A percentile compares a stretch with the other conserved stretches of the same genome.
Conservation (phyloP, 2,329 filamentous ascomycete species). For the Apiospora marii region DNA sequence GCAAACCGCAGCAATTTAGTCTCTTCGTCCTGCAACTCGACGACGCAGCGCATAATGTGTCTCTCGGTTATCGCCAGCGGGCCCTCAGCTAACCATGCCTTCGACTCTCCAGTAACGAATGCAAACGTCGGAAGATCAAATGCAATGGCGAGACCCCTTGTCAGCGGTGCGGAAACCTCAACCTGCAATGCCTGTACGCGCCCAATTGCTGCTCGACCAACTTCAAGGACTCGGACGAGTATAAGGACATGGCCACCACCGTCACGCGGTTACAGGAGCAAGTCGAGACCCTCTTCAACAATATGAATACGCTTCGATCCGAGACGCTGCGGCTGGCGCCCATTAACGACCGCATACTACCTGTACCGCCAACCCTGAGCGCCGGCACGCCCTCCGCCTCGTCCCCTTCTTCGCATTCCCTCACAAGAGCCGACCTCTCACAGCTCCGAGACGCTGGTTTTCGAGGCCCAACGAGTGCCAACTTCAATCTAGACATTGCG, state of each 20-base stretch:
- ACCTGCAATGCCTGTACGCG: slow-evolving; percentile 70
- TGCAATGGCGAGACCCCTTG: slow-evolving; percentile 76
- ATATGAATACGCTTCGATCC: slow-evolving; percentile 71
- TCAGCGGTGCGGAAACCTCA: slow-evolving; percentile 73
- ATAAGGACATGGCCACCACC: slow-evolving; percentile 79
- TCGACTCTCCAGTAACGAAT: slow-evolving; percentile 66
- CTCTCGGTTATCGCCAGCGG: background rate
- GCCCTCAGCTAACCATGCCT: background rate
- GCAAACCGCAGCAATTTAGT: background rate
- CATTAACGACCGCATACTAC: slow-evolving; percentile 53
- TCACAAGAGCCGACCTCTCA: slow-evolving; percentile 52
- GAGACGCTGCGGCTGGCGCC: slow-evolving; percentile 56
- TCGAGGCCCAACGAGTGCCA: slow-evolving; percentile 84
- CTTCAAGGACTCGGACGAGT: slow-evolving; percentile 94
- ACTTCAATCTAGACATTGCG: slow-evolving; percentile 86
- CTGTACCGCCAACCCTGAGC: slow-evolving; percentile 47
- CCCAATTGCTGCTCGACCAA: slow-evolving; percentile 75
- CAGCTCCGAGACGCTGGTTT: slow-evolving; percentile 71
- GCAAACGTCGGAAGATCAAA: slow-evolving; percentile 78
- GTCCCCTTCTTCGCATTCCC: slow-evolving; percentile 38
- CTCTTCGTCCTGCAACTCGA: background rate
- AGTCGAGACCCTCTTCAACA: slow-evolving; percentile 78
- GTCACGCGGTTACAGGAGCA: slow-evolving; percentile 82
- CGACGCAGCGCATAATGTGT: background rate
- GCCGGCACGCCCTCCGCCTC: slow-evolving; percentile 50